These are phyloP conservation scores for Gracilaria domingensis DNA, from an alignment of 23 red algal genomes.

Conservation along the genomic window DNA sequence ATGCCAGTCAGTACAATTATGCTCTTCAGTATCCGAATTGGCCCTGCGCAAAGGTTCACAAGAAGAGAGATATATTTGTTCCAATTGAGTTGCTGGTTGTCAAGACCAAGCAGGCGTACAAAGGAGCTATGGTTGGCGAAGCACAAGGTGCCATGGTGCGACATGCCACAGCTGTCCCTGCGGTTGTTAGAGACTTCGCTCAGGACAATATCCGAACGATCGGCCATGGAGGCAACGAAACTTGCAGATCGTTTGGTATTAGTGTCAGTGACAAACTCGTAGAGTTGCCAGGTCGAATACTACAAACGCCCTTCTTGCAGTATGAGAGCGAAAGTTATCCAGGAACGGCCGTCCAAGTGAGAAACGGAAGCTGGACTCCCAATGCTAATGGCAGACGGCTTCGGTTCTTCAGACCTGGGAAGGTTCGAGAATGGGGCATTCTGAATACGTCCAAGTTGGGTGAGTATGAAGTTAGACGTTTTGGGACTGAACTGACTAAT, in stretches of 20 bases:
- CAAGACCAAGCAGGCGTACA: conserved; percentile 42
- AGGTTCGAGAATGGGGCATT: background rate
- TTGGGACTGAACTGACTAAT: background rate
- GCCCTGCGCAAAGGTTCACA: conserved; percentile 53
- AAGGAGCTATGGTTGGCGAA: conserved; percentile 7
- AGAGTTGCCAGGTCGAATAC: conserved; percentile 1
- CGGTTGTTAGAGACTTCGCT: background rate
- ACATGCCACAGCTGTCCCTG: conserved; percentile 23
- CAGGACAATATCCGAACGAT: background rate
- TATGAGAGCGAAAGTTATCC: background rate
- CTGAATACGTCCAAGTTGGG: background rate
- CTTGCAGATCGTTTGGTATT: conserved; percentile 40
- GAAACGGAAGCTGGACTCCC: background rate
- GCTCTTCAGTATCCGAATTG: background rate
- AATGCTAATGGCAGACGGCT: background rate
- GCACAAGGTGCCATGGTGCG: conserved; percentile 19
- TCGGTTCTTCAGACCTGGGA: background rate
- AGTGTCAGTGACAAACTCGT: background rate
- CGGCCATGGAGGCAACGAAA: background rate
- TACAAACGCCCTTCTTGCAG: conserved; percentile 2
- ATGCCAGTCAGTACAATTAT: conserved; percentile 24
- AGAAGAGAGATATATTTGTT: conserved; percentile 45
- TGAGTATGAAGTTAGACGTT: background rate
- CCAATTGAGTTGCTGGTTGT: conserved; percentile 69
- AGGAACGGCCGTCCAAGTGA: background rate